Base-by-base conservation (phyloP, 192 early-diverging fungal genomes). In the Helicostylum pulchrum region DNA sequence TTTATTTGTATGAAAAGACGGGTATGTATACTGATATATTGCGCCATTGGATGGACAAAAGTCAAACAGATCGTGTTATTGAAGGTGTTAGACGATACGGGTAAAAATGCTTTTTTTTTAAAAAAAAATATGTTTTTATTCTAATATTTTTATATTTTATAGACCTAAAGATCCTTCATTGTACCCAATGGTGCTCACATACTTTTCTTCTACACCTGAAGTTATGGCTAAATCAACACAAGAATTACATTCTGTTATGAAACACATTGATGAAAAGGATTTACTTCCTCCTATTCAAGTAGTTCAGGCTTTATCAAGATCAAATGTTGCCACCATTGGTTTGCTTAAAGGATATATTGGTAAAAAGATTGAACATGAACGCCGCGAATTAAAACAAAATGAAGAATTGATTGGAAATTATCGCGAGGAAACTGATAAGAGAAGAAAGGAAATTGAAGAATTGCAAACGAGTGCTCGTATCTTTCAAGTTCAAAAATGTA, bases 211-310 rank as follows among this genome's bases (percentile, higher is more conserved):
- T 7, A 85, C 87, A 17, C 83, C 87, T 42, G 79, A 80, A 64
- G 80, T 78, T n/a, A 64, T 86, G 12, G 62, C 74, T 1, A 73
- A 77, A 26, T 85, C 85, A 9, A 86, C 80, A 32, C 62, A 76
- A 11, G 82, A 88, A 49, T 59, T 88, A 57, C 57, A 87, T 2
- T 85, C 81, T 70, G 85, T 94, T 1, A 73, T 99, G 54, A 79
- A 84, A 56, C 86, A 89, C 14, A 96, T 99, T 64, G 95, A 99
- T 59, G 77, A 81, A 47, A 81, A 87, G 61, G 90, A 91, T 53
- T 73, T 99, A 9, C 73, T 99, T 67, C 90, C 94, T 23, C 94
- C 93, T 39, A 74, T 99, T 47, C 87, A 97, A 58, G 92, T 99
- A 7, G 71, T 99, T 0, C 92, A 98, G 61, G 86, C 93, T 0